Evolutionary conservation across 73 alveolate species (phyloP).

Genomic region (Loxodes magnus): DNA sequence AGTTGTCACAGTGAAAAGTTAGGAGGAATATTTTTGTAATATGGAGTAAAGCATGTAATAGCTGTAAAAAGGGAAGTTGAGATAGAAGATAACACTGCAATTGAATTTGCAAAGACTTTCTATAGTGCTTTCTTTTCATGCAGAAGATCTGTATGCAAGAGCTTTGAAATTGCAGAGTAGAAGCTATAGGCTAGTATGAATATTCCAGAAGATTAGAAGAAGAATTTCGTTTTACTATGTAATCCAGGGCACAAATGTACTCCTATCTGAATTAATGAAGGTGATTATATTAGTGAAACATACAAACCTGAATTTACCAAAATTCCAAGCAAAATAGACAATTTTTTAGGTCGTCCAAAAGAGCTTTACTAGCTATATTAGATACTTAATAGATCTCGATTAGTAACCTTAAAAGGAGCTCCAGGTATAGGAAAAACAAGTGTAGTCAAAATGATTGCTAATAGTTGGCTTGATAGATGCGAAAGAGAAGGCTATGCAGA

Average conservation of each 20-base stretch:
- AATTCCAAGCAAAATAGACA: slow-evolving; percentile 34
- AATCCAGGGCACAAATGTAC: too few relatives aligned
- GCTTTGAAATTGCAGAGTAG: slow-evolving; percentile 30
- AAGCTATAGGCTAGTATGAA: slow-evolving; percentile 20
- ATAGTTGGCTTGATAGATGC: too few relatives aligned
- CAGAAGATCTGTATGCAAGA: slow-evolving; percentile 27
- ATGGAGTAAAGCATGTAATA: slow-evolving; percentile 38
- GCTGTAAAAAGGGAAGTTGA: slow-evolving; percentile 20
- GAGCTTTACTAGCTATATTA: slow-evolving; percentile 23
- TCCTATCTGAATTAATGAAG: slow-evolving; percentile 4
- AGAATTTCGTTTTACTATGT: too few relatives aligned
- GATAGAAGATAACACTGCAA: slow-evolving; percentile 30
- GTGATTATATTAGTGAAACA: slow-evolving; percentile 7
- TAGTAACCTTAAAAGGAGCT: slow-evolving; percentile 36
- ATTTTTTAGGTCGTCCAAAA: slow-evolving; percentile 34
- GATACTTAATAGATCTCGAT: slow-evolving; percentile 9
- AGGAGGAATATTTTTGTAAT: slow-evolving; percentile 31
- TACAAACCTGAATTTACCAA: too few relatives aligned
- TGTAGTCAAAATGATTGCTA: too few relatives aligned
- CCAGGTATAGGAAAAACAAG: slow-evolving; percentile 51
- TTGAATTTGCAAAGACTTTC: slow-evolving; percentile 28
- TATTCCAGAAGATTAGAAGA: slow-evolving; percentile 26
- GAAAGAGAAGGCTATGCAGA: too few relatives aligned
- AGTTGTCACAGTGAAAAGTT: slow-evolving; percentile 38
- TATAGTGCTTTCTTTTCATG: slow-evolving; percentile 31